Evolutionary conservation across 495 filamentous ascomycete species (phyloP).

Genomic region (Penicillium ochrochloron): DNA sequence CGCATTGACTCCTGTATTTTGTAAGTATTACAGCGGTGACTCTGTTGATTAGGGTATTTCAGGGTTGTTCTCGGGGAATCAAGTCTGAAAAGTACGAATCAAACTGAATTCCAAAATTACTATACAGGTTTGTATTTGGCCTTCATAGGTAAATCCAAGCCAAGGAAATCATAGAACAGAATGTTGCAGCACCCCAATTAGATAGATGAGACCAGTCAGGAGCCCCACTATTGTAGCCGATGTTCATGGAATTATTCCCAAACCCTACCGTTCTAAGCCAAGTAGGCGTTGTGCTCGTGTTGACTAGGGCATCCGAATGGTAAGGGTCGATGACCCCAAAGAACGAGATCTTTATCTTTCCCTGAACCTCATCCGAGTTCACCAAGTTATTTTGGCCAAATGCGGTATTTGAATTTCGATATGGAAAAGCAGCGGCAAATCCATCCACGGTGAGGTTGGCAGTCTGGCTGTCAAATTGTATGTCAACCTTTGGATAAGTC

Average conservation of each 20-base stretch:
- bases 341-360: conserved; percentile 19
- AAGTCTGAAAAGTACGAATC: no score
- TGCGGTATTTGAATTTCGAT: not conserved
- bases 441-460: conserved; percentile 23
- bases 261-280: conserved; percentile 23
- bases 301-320: conserved; percentile 23
- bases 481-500: conserved; percentile 10
- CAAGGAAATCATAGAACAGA: not conserved
- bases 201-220: not conserved
- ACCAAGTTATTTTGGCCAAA: no score
- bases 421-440: conserved; percentile 5
- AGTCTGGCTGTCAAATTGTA: conserved; percentile 19
- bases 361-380: conserved; percentile 13
- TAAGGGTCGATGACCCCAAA: conserved; percentile 21
- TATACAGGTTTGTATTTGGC: no score
- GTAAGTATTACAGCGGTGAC: no score
- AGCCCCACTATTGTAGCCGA: conserved; percentile 9
- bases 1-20: no score
- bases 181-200: not conserved
- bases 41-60: no score
- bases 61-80: no score
- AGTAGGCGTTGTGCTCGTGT: conserved; percentile 12
- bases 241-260: conserved; percentile 25
- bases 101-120: no score
- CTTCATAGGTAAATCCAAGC: not conserved